Base-by-base conservation (phyloP, 768 basidiomycete species). In the Mycena leptocephala region DNA sequence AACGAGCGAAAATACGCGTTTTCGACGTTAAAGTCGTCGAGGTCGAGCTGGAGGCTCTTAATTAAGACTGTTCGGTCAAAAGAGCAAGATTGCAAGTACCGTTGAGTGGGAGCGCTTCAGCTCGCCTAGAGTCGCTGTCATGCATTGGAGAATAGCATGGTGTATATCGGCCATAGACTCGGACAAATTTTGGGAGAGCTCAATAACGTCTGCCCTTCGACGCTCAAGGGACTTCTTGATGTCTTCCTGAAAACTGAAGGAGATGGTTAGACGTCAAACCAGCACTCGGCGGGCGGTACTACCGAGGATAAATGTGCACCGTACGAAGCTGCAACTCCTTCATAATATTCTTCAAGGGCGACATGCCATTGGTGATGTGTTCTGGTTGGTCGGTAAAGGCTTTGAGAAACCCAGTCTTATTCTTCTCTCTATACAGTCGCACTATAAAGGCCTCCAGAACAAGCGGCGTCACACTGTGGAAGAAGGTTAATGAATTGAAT, bases 371-470 rank as follows among this genome's bases (percentile, higher is more conserved):
- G 0, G 95, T 97, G 75, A 99, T 98, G 76, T 95, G 92, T 83
- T 99, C 98, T 5, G 98, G 97, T 80, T 99, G 95, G 83, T 99
- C 98, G 2, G 97, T 96, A 82, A 99, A 98, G 0, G 97, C 98
- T 84, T 99, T 99, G 78, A 99, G 87, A 84, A 99, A 99, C 1
- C 98, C 98, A 2, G 88, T 89, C 82, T 90, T 92, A 86, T 99
- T 99, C 86, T 94, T 93, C 84, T 98, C 94, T 51, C 98, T 92
- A 82, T 94, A 99, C 3, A 98, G 87, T 3, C 97, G 92, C 62
- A 97, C 94, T 43, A 99, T 96, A 86, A 99, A 99, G 0, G 97
- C 96, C 82, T 99, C 98, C 59, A 94, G 87, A 30, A 93, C 95
- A 1, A 96, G 89, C 2, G 95, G 91, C 0, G 95, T 96, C 14